These are phyloP conservation scores for Vicia sativa DNA, from an alignment of 306 rosid species.

Conservation along the genomic window DNA sequence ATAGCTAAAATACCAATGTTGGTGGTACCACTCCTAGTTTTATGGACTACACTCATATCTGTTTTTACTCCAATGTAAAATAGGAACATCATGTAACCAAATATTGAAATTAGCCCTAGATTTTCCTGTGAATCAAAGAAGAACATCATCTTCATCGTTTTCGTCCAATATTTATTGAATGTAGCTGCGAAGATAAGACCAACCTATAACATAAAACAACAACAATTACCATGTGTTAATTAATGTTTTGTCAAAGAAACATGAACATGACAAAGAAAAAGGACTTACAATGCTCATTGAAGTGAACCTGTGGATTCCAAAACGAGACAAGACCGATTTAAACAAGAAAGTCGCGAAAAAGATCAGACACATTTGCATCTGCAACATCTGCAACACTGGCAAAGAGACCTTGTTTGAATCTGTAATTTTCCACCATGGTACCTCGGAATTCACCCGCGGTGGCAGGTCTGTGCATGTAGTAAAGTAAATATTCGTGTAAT, in stretches of 20 bases:
- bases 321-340: slow-evolving; percentile 32
- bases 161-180: background rate
- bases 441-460: slow-evolving; percentile 37
- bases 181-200: slow-evolving; percentile 36
- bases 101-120: slow-evolving; percentile 46
- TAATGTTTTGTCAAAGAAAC: background rate
- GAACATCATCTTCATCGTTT: slow-evolving; percentile 30
- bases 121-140: slow-evolving; percentile 47
- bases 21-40: slow-evolving; percentile 44
- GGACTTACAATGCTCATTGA: slow-evolving; percentile 48
- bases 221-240: background rate
- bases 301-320: slow-evolving; percentile 48
- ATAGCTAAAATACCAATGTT: slow-evolving; percentile 42
- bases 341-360: slow-evolving; percentile 36
- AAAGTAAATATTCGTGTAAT: background rate
- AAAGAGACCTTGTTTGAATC: background rate
- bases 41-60: slow-evolving; percentile 50
- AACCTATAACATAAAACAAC: slow-evolving; percentile 36
- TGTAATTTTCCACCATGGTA: background rate
- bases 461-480: slow-evolving; percentile 32
- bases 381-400: slow-evolving; percentile 39
- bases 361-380: slow-evolving; percentile 38
- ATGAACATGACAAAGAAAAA: too few species aligned
- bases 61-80: slow-evolving; percentile 71
- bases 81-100: slow-evolving; percentile 60